Conservation (phyloP, 2,329 filamentous ascomycete genomes). For the Pezicula radicicola region DNA sequence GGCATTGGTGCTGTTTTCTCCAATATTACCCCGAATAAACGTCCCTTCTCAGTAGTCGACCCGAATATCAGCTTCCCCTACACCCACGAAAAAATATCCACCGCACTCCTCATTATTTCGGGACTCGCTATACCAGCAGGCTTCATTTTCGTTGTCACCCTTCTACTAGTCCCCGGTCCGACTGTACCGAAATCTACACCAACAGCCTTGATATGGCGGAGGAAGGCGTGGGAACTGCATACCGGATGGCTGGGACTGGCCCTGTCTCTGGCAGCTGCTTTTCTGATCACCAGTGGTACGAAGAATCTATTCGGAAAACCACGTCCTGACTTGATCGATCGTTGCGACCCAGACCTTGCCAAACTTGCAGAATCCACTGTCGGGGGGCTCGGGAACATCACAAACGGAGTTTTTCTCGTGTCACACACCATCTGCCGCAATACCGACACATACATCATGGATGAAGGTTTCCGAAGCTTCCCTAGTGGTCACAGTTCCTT, state of each 20-base stretch:
- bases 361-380: conserved; percentile 60
- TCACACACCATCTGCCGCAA: conserved; percentile 74
- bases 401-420: conserved; percentile 64
- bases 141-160: conserved; percentile 56
- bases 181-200: conserved; percentile 60
- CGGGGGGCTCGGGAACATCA: conserved; percentile 51
- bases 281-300: conserved; percentile 77
- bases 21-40: conserved; percentile 59
- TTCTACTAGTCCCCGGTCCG: conserved; percentile 68
- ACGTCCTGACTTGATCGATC: conserved; percentile 47
- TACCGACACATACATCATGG: conserved; percentile 54
- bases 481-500: conserved; percentile 75
- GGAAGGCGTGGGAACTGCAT: conserved; percentile 87
- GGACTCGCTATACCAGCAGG: conserved; percentile 61
- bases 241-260: conserved; percentile 77
- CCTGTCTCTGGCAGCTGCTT: conserved; percentile 65
- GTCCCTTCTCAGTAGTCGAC: conserved; percentile 71
- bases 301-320: conserved; percentile 68
- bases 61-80: conserved; percentile 76
- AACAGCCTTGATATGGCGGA: conserved; percentile 62
- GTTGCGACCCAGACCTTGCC: conserved; percentile 46
- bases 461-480: conserved; percentile 85
- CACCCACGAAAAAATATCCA: conserved; percentile 68
- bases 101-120: conserved; percentile 61
- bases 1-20: conserved; percentile 58